Percentiles rank a stretch among this genome's conserved stretches.
phyloP scores from a whole-genome alignment of 129 eudicot species.

The Centaurea solstitialis region DNA sequence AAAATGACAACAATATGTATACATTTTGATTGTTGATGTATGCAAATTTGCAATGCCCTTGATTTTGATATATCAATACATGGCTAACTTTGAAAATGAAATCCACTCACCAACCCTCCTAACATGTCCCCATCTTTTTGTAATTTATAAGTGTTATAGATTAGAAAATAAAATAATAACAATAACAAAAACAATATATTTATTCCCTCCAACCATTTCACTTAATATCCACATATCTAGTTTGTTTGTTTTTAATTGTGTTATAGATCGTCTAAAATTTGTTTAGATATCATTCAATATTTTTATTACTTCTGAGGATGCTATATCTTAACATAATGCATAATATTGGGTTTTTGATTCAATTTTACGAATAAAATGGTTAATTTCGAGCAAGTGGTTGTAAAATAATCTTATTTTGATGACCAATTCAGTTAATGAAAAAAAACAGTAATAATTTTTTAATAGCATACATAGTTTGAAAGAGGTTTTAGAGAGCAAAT shows the following conservation, averaged over 20 bases:
- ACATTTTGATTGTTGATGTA: conserved; percentile 27
- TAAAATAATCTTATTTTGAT: not conserved
- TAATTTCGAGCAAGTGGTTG: not conserved
- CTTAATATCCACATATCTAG: not conserved
- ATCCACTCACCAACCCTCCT: conserved; percentile 35
- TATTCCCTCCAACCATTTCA: not conserved
- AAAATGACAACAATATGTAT: conserved; percentile 30
- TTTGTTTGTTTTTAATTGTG: not conserved
- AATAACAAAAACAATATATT: not conserved
- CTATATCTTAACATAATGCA: not conserved
- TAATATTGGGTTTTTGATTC: not conserved
- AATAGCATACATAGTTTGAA: not conserved
- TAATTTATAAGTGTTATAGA: not conserved
- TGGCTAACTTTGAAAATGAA: conserved; percentile 21
- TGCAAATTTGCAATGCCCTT: conserved; percentile 22
- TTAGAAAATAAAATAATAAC: not conserved
- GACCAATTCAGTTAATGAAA: not conserved
- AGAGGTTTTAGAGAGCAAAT: not conserved
- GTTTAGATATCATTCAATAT: not conserved
- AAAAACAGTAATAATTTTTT: not conserved
- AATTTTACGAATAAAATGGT: no score
- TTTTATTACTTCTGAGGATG: not conserved
- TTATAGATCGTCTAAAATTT: not conserved
- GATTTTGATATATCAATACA: conserved; percentile 24
- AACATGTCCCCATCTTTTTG: conserved; percentile 22